phyloP scores from a whole-genome alignment of 23 red algal species.

The Agarophyton chilense region DNA sequence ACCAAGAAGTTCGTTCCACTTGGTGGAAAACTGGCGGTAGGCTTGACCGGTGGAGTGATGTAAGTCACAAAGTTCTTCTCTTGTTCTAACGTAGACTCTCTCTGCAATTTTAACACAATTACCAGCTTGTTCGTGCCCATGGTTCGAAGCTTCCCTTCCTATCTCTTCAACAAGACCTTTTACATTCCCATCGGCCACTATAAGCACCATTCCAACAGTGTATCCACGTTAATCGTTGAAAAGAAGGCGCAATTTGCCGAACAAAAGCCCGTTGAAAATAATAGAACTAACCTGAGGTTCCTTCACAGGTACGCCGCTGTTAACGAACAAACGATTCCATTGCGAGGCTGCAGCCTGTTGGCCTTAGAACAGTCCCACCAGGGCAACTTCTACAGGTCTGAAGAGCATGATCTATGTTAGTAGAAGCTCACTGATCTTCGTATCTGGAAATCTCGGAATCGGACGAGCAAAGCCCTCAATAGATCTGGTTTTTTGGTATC shows the following conservation, averaged over 20 bases:
- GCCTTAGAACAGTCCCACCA: neutral
- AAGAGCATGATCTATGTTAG: neutral
- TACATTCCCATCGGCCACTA: neutral
- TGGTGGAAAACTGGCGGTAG: neutral
- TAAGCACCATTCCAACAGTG: constrained; percentile 6
- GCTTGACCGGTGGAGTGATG: neutral
- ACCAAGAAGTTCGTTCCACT: neutral
- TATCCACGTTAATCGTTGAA: constrained; percentile 14
- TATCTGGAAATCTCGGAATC: constrained; percentile 4
- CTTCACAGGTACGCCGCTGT: neutral
- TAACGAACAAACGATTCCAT: neutral
- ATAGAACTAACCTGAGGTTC: neutral
- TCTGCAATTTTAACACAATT: neutral
- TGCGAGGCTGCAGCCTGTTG: neutral
- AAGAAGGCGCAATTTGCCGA: neutral
- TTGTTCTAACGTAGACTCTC: constrained; percentile 1
- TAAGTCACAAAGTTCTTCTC: neutral
- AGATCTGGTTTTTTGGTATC: neutral
- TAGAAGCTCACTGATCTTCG: neutral
- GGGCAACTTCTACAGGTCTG: neutral
- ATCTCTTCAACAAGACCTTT: neutral
- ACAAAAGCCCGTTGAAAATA: neutral
- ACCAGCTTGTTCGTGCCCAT: constrained; percentile 10
- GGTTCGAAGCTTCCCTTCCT: neutral
- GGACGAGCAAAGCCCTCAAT: neutral